Evolutionary conservation across 345 rosid species (phyloP), one percentile per base, ranked within the genome.

Genomic region (Gossypium arboreum): DNA sequence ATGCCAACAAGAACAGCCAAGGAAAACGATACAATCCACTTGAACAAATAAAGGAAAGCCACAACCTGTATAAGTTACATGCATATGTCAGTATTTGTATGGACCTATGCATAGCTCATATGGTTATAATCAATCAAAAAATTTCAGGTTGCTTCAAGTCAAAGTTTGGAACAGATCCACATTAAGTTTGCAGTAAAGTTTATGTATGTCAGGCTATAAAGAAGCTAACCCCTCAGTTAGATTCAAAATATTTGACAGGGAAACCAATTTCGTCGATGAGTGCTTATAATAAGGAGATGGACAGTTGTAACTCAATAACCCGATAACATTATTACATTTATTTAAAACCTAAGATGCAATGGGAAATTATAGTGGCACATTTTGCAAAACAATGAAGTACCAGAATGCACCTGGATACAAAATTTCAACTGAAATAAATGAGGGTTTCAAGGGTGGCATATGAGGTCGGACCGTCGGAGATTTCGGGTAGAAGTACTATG

Each of bases 1-100:
- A 82, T 68, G 76, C 91, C 92, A 1, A 84, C 20, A 39, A 75
- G 74, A 66, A 77, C 57, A 16, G 85, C 80, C 71, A 83, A 25
- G 29, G 88, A 85, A 45, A 73, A 84, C 7, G 81, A 78, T 68
- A 87, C 25, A 58, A 84, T 51, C 67, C 80, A 76, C 81, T 81
- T 90, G 75, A 87, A 29, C 18, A 84, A 55, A 85, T 82, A 91
- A 27, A 88, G 84, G 24, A 78, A 75, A 61, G 79, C 74, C 2
- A 76, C 83, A 47, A 81, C 80, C 97, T 94, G 87, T 48, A 79
- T 45, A 29, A 9, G 8, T 73, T 44, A 24, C 63, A 44, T 2
- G 20, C 34, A 51, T 9, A 27, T 9, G 67, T 58, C 24, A 73
- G 43, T 20, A 59, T 12, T 18, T 57, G 12, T 57, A 10, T 25